Base-by-base conservation (phyloP, 208 protist species). In the Acanthamoeba healyi region DNA sequence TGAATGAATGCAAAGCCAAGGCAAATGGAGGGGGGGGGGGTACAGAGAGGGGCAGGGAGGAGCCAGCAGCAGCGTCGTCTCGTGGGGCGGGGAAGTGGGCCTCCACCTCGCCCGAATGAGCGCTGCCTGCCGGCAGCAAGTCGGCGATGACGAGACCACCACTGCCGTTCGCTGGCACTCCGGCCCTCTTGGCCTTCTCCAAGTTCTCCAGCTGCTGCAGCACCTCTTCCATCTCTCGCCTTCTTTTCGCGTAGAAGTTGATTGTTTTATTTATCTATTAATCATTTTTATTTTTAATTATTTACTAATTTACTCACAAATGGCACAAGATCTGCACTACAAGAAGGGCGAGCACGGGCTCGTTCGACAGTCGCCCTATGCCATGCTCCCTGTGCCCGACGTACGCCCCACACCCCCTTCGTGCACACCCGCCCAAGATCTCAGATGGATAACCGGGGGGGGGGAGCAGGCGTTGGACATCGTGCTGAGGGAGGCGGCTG, bases 331-430 rank as follows among this genome's bases (percentile, higher is more conserved):
- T 5, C 42, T 56, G 40, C 42, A 56, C 42, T 56, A 84, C 6
- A 46, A 46, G 74, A n/a, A 56, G 42, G 46, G 46, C 46, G 74
- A 56, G 40, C 40, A 46, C 14, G 42, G 74, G 4, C 32, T 46
- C 29, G 54, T 72, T 32, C 29, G 65, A 32, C 58, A 93, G 4
- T 93, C 88, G 38, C 88, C 88, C 40, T 93, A 93, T 51, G 5
- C 88, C 63, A 93, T 93, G 88, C 6, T 93, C 2, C 67, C 88
- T 1, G 46, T 93, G 6, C 34, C 29, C 12, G 61, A 93, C 17
- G 81, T 89, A 89, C 32, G 2, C 34, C 34, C 24, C 81, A n/a
- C n/a, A n/a, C n/a, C n/a, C n/a, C n/a, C n/a, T n/a, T n/a, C n/a
- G n/a, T n/a, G n/a, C n/a, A n/a, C n/a, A n/a, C n/a, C n/a, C n/a